Evolutionary conservation across 306 rosid genomes (phyloP).

Genomic region (Glycine soja): DNA sequence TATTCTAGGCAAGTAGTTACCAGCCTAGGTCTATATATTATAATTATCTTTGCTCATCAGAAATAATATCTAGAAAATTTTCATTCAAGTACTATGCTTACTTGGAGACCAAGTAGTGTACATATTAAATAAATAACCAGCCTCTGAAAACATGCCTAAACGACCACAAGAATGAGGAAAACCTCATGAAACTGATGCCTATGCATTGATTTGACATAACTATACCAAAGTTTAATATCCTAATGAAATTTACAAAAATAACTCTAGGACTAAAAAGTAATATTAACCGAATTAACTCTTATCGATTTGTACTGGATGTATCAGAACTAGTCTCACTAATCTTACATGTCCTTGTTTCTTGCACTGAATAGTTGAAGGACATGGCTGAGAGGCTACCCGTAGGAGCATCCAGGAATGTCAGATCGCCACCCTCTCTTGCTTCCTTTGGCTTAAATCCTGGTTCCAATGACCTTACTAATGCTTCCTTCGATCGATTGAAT

Average conservation of each 20-base stretch:
- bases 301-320: conserved; percentile 28
- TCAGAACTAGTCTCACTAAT: conserved; percentile 35
- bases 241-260: background rate
- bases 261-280: background rate
- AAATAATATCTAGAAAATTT: background rate
- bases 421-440: conserved; percentile 71
- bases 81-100: background rate
- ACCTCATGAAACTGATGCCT: background rate
- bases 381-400: conserved; percentile 98
- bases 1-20: background rate
- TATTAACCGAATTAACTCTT: conserved; percentile 22
- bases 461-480: conserved; percentile 63
- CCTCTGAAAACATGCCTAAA: conserved; percentile 1
- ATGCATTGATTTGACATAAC: conserved; percentile 8
- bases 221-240: background rate
- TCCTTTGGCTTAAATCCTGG: conserved; percentile 70
- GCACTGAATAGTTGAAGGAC: conserved; percentile 78
- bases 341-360: conserved; percentile 30
- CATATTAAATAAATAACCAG: background rate
- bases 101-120: background rate
- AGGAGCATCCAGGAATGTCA: conserved; percentile 78
- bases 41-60: background rate
- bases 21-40: background rate
- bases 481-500: conserved; percentile 66
- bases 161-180: background rate